Percentiles rank a stretch among this genome's conserved stretches.
These are phyloP conservation scores for Penstemon barbatus DNA, from an alignment of 257 asterid species.

Conservation along the genomic window DNA sequence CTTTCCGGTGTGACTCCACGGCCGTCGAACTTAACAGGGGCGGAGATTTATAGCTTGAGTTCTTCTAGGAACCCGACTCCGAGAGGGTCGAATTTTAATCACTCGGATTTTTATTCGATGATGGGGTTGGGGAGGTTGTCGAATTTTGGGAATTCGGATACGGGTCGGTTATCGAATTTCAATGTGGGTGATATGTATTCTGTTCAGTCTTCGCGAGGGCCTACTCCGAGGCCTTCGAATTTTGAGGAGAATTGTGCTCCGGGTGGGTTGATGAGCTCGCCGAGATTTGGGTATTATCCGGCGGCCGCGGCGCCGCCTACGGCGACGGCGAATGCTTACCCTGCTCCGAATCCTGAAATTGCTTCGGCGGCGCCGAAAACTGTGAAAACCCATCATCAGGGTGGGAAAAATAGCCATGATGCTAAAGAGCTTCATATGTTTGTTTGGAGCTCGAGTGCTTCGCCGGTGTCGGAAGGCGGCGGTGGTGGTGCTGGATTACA, in stretches of 20 bases:
- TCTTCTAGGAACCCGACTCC: constrained; percentile 60
- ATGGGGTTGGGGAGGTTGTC: constrained; percentile 82
- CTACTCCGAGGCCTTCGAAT: constrained; percentile 89
- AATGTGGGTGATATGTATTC: constrained; percentile 74
- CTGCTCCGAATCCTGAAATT: constrained; percentile 93
- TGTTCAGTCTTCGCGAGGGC: constrained; percentile 86
- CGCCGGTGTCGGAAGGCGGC: constrained; percentile 82
- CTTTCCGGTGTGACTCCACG: constrained; percentile 52
- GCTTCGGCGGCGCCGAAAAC: constrained; percentile 55
- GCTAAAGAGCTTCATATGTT: constrained; percentile 98
- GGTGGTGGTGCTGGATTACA: constrained; percentile 28
- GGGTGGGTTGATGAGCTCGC: constrained; percentile 56
- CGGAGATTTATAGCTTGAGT: constrained; percentile 58
- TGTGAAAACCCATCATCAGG: constrained; percentile 32
- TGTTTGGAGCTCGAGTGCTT: constrained; percentile 97
- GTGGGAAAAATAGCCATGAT: constrained; percentile 53
- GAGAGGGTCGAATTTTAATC: constrained; percentile 55
- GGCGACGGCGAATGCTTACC: constrained; percentile 57
- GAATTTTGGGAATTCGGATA: constrained; percentile 76
- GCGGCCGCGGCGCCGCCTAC: constrained; percentile 43
- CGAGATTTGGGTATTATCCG: constrained; percentile 70
- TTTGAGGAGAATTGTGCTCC: constrained; percentile 82
- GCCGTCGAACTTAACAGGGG: constrained; percentile 54
- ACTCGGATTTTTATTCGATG: constrained; percentile 54
- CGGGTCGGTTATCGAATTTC: constrained; percentile 70